Conservation (phyloP, 371 early-diverging fungal species). For the Lichtheimia ornata region DNA sequence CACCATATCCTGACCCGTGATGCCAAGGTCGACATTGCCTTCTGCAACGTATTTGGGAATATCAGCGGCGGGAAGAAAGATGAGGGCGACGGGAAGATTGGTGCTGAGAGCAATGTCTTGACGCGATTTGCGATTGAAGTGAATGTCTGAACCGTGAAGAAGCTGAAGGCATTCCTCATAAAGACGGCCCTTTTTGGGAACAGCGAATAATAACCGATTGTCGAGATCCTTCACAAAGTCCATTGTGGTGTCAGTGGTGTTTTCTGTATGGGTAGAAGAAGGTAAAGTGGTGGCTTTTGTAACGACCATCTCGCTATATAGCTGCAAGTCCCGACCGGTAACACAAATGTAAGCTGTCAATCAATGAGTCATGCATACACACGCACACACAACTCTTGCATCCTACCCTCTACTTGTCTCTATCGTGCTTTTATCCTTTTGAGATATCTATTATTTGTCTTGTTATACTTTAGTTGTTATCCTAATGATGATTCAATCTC, state of each 20-base stretch:
- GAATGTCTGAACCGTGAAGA: slow-evolving; percentile 87
- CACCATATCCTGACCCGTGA: slow-evolving; percentile 95
- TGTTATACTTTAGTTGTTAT: too few relatives aligned
- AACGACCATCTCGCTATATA: too few relatives aligned
- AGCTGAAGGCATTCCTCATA: slow-evolving; percentile 85
- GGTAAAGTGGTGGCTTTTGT: too few relatives aligned
- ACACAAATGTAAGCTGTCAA: too few relatives aligned
- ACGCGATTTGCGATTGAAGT: slow-evolving; percentile 90
- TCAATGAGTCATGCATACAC: too few relatives aligned
- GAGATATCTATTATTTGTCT: too few relatives aligned
- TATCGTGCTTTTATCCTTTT: too few relatives aligned
- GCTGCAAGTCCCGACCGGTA: too few relatives aligned
- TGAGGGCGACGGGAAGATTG: slow-evolving; percentile 89
- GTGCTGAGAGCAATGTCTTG: slow-evolving; percentile 95
- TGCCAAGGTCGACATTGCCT: slow-evolving; percentile 95
- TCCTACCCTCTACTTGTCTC: too few relatives aligned
- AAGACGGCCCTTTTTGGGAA: slow-evolving; percentile 97
- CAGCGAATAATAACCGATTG: slow-evolving; percentile 88
- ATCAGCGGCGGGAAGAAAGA: slow-evolving; percentile 94
- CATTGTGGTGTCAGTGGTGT: slow-evolving; percentile 34
- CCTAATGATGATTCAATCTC: too few relatives aligned
- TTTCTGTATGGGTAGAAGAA: too few relatives aligned
- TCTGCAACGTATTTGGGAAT: slow-evolving; percentile 94
- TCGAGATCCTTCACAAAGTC: slow-evolving; percentile 68
- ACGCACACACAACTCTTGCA: too few relatives aligned